Base-by-base conservation (phyloP, 163 green algal species). In the Scenedesmus sp. region DNA sequence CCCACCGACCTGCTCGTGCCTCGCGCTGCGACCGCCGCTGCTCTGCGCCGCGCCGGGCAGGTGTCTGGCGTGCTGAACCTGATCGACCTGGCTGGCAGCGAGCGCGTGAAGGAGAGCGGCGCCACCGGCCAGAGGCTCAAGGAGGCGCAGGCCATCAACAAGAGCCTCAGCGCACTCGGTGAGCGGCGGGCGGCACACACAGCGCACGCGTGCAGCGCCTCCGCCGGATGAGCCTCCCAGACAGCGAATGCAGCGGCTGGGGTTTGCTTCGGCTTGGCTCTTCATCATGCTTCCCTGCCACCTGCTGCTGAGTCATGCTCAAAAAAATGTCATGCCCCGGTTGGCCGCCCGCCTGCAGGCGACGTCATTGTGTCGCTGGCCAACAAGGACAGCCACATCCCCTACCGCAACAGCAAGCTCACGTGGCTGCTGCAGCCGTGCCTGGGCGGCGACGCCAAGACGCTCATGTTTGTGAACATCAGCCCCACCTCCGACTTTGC, bases 331-430 rank as follows among this genome's bases (percentile, higher is more conserved):
- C n/a, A n/a, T n/a, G n/a, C n/a, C n/a, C n/a, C n/a, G n/a, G n/a
- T n/a, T n/a, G n/a, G n/a, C n/a, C n/a, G n/a, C n/a, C n/a, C n/a
- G n/a, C 22, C 1, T 70, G 22, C 94, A 97, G 95, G 96, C 49
- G 97, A 99, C 68, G 97, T 99, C 0, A 99, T 99, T 88, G 92
- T 96, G 70, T 96, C 97, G 0, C 91, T 99, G 4, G 95, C 90
- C 46, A 97, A 95, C 94, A 98, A 97, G 95, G 95, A 97, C 81
- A 85, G 93, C 78, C 98, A 99, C 93, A 93, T 99, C 24, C 98
- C 98, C 0, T 99, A 98, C 95, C 96, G 98, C 91, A 99, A 99
- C 96, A 98, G 95, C 94, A 99, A 99, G 95, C 95, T 99, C 33
- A 99, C 98, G 0, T 98, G 96, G 91, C 94, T 99, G 92, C 93